These are phyloP conservation scores for Saturnispora mendoncae DNA, from an alignment of 805 yeast genomes.

Conservation along the genomic window DNA sequence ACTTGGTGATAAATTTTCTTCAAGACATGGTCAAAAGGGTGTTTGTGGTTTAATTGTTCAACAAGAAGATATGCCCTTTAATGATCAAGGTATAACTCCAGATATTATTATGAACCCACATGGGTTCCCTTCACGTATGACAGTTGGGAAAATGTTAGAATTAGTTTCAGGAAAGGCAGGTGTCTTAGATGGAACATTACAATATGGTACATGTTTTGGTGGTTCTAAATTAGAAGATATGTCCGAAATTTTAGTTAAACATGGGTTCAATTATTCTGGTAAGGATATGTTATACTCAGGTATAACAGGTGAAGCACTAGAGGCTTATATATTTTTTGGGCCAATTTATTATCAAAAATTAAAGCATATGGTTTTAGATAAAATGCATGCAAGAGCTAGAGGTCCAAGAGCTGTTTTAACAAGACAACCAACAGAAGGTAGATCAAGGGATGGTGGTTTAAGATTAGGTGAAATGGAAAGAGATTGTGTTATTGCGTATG, in stretches of 20 bases:
- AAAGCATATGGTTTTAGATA: conserved; percentile 98
- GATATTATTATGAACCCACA: conserved; percentile 99
- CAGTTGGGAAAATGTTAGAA: conserved; percentile 98
- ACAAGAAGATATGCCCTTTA: conserved; percentile 95
- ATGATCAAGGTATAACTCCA: conserved; percentile 84
- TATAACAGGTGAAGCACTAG: conserved; percentile 93
- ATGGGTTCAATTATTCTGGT: conserved; percentile 92
- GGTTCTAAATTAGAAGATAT: conserved; percentile 95
- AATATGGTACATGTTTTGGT: conserved; percentile 97
- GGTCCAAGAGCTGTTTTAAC: conserved; percentile 98
- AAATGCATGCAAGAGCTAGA: conserved; percentile 99
- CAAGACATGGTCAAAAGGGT: conserved; percentile 98
- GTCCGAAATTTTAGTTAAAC: conserved; percentile 81
- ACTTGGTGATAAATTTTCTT: conserved; percentile 93
- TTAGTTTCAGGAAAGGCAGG: conserved; percentile 96
- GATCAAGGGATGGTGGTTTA: conserved; percentile 98
- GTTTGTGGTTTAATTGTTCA: conserved; percentile 97
- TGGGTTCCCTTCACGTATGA: conserved; percentile 99
- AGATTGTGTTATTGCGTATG: conserved; percentile 98
- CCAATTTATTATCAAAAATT: conserved; percentile 96
- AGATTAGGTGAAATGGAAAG: conserved; percentile 99
- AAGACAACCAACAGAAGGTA: conserved; percentile 97
- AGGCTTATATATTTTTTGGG: conserved; percentile 96
- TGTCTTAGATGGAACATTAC: conserved; percentile 80
- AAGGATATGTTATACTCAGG: conserved; percentile 97